Evolutionary conservation across 495 filamentous ascomycete species (phyloP), one percentile per base, ranked within the genome.

Genomic region (Aspergillus steynii): DNA sequence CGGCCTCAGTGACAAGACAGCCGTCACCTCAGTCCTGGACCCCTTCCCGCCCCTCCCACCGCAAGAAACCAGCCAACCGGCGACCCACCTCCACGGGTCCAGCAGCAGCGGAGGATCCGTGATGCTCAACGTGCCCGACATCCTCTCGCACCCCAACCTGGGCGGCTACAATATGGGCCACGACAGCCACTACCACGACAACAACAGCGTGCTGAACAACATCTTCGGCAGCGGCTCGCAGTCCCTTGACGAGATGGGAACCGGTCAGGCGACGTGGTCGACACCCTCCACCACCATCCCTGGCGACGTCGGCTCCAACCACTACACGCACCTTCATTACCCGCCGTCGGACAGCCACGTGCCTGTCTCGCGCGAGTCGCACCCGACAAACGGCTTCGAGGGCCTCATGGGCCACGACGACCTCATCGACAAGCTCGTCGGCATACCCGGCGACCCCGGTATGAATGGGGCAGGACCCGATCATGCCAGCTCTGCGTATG

Each of bases 391-490:
- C 58, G 68, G 71, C 27, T 74, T 79, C 29, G 76, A 80, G 50
- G 70, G 69, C 3, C 58, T 78, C 8, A 52, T 77, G 60, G 66
- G 73, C n/a, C 62, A 71, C 1, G 77, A 79, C 20, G 75, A 79
- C 57, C 66, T 80, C 54, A 73, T 78, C 63, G 72, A 75, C 50
- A 80, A 77, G 63, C 54, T 78, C 26, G 75, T 79, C 37, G 71
- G 76, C 20, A 72, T 79, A 55, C 67, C 75, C 49, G 72, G 68
- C 37, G 74, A 70, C 50, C 61, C 70, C 28, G 63, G 63, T 58
- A 77, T 79, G 68, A 74, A 78, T 61, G 74, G 75, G 69, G 72
- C 70, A 34, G 74, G 73, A 57, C 73, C 70, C 50, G 74, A 76
- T 52, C 73, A 76, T 70, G 62, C 65, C 3, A 69, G 59, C 49